Percentiles rank a stretch among this genome's conserved stretches.
These are phyloP conservation scores for Paramecium tetraurelia DNA, from an alignment of 73 alveolate genomes.

Conservation along the genomic window DNA sequence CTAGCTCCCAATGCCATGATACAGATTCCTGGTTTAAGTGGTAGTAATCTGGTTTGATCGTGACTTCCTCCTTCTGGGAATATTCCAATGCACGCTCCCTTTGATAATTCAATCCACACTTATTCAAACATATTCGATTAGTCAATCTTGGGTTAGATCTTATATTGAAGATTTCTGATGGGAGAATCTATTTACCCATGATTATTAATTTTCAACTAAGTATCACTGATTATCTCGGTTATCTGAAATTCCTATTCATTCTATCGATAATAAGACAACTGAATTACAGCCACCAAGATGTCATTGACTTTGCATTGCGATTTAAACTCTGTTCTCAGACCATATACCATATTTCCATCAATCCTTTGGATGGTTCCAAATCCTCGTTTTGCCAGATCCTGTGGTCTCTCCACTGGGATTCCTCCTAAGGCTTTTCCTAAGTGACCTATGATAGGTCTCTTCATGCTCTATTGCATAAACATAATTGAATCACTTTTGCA, in stretches of 20 bases:
- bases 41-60: conserved; percentile 88
- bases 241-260: conserved; percentile 58
- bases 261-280: background rate
- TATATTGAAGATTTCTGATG: conserved; percentile 61
- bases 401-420: conserved; percentile 88
- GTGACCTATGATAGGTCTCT: conserved; percentile 75
- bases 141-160: conserved; percentile 93
- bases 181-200: background rate
- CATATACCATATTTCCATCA: conserved; percentile 66
- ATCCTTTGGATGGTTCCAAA: conserved; percentile 70
- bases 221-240: conserved; percentile 62
- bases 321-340: conserved; percentile 73
- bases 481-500: conserved; percentile 46
- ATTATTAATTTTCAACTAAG: conserved; percentile 35
- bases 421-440: conserved; percentile 78
- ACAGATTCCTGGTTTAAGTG: conserved; percentile 95
- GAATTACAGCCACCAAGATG: conserved; percentile 55
- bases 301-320: conserved; percentile 66
- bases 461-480: conserved; percentile 53
- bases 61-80: conserved; percentile 99
- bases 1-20: conserved; percentile 96
- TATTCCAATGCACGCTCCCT: conserved; percentile 90
- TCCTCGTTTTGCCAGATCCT: conserved; percentile 75
- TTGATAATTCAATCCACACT: conserved; percentile 74
- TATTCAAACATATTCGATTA: conserved; percentile 87